Evolutionary conservation across 257 asterid genomes (phyloP).

Genomic region (Leptodermis oblonga): DNA sequence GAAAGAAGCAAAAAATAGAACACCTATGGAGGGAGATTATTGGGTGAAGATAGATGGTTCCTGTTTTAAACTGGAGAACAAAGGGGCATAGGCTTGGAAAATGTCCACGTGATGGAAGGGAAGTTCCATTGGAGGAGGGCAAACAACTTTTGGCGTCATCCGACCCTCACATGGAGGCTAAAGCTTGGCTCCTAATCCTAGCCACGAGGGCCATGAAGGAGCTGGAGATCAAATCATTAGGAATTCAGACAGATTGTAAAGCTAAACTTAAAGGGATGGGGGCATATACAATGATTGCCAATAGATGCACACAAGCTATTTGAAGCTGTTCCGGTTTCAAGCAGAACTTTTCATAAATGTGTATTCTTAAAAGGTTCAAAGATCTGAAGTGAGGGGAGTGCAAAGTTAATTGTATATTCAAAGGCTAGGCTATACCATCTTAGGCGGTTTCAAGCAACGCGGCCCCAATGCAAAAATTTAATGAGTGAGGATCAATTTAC

Average conservation of each 20-base stretch:
- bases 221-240: neutral
- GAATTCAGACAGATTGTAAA: neutral
- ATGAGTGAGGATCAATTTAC: constrained; percentile 34
- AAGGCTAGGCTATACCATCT: neutral
- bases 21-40: neutral
- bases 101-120: neutral
- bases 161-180: neutral
- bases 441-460: neutral
- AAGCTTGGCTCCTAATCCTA: neutral
- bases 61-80: neutral
- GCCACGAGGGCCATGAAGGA: too few relatives aligned
- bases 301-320: neutral
- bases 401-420: neutral
- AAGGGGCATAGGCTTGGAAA: neutral
- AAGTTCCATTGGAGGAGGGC: neutral
- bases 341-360: neutral
- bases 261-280: neutral
- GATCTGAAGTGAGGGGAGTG: neutral
- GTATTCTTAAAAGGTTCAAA: neutral
- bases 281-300: neutral
- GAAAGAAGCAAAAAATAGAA: neutral
- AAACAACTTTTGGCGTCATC: neutral
- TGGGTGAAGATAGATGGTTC: neutral
- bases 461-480: neutral
- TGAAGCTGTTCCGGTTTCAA: neutral